These are phyloP conservation scores for Pestalotiopsis sp. DNA, from an alignment of 2,329 filamentous ascomycete species.

Conservation along the genomic window DNA sequence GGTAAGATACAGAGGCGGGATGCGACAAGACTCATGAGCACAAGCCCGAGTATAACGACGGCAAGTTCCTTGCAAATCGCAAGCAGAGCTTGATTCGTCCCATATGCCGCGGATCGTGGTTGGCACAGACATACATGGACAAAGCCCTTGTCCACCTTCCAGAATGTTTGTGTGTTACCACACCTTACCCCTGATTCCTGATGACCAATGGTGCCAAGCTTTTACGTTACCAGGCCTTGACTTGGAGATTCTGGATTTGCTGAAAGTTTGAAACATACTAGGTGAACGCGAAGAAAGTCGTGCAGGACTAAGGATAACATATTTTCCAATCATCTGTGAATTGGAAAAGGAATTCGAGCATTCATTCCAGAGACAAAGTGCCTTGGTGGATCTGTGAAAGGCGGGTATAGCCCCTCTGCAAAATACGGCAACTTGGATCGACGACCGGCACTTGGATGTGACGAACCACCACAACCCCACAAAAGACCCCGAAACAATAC, in stretches of 20 bases:
- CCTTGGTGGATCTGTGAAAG: not conserved
- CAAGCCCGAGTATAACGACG: not conserved
- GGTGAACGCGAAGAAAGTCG: too few relatives aligned
- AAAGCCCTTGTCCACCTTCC: not conserved
- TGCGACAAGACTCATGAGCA: not conserved
- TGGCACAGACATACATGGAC: not conserved
- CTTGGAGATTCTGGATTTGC: too few relatives aligned
- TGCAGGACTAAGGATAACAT: too few relatives aligned
- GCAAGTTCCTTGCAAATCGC: not conserved
- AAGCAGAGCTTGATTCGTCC: not conserved
- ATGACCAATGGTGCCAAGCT: not conserved
- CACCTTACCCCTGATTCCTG: not conserved
- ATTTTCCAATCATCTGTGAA: too few relatives aligned
- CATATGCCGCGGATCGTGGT: not conserved
- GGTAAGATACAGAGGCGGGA: not conserved
- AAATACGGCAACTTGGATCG: not conserved
- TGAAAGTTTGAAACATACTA: too few relatives aligned
- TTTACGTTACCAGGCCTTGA: not conserved
- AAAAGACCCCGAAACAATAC: not conserved
- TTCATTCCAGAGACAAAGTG: not conserved
- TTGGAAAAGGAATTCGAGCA: too few relatives aligned
- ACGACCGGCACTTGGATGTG: not conserved
- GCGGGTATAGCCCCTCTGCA: not conserved
- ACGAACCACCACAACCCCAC: not conserved
- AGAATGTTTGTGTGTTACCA: constrained; percentile 4